Evolutionary conservation across 257 asterid species (phyloP), one percentile per base, ranked within the genome.

Genomic region (Scutellaria minor): DNA sequence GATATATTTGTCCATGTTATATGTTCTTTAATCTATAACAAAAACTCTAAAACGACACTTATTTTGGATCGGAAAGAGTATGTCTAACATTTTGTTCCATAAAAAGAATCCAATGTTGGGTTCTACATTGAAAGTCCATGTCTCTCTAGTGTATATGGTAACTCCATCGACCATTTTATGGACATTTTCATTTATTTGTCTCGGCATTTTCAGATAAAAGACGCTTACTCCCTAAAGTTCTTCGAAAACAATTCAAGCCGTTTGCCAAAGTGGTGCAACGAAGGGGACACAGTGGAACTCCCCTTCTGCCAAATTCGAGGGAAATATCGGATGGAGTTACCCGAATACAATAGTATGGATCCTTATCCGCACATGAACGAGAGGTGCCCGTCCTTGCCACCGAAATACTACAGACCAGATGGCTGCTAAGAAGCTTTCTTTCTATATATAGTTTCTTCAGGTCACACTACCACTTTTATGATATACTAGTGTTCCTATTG

Each of bases 231-330:
- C 3, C 86, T 93, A 71, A 93, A 87, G 52, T 77, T 89, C 66
- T 93, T 85, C 5, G 98, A 91, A 45, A 84, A 81, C 83, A 78
- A 93, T 74, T 78, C 88, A 40, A 87, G 90, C 78, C 94, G 83
- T 24, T 81, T 93, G 89, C 98, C 98, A 1, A 75, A 77, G 75
- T 93, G 98, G 98, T 93, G 98, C 90, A 91, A 89, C 55, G 96
- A 86, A 2, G 96, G 78, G 64, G 97, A 90, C 86, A 85, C 81
- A 0, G 90, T 90, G 67, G 80, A 90, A 78, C 93, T 87, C 22
- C 96, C 98, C 31, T 93, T 77, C 80, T 93, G 98, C 82, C 98
- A 93, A 79, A 90, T 93, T 64, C 77, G 61, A 22, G 97, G 97
- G 63, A 83, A 83, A 78, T 93, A 93, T 74, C 66, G 89, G 48